Base-by-base conservation (phyloP, 208 protist genomes). In the Vickermania spadyakhi region DNA sequence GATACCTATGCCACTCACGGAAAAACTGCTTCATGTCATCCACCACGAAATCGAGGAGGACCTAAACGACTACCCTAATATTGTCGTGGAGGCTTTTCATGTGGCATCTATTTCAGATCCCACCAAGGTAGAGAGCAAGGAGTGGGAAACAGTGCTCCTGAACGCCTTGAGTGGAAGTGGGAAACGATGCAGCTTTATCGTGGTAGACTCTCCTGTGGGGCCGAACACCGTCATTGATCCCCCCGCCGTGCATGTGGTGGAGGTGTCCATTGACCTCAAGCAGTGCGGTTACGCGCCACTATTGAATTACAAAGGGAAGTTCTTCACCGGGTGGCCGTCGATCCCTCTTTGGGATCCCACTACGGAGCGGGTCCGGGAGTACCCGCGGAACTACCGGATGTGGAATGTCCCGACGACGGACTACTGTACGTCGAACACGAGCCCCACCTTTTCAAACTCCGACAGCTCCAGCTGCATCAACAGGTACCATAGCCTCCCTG, bases 311-410 rank as follows among this genome's bases (percentile, higher is more conserved):
- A 67, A 58, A 21, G 79, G 79, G 26, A 86, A 86, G 60, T 86
- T 86, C 68, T 86, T 86, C 58, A 69, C 60, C n/a, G 79, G 79
- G 3, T 87, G 80, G 75, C 76, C 80, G 23, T 83, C 80, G 1
- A 81, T 87, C 21, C 80, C 80, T 18, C 67, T 87, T 11, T 83
- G 75, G 80, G 73, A 83, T 62, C 54, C 72, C n/a, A 72, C 68
- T 14, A 77, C 72, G 21, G 57, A 66, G 11, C 58, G 31, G n/a
- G 67, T 82, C 4, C 61, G 70, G 1, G 61, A 65, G 21, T 68
- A 79, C 23, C 68, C 75, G 64, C 65, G 75, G 1, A 82, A 82
- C 66, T 81, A 82, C 71, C 68, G 68, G 28, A 66, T 86, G 28
- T 56, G 75, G 22, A 65, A 26, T 23, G 36, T 4, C 18, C n/a